Conservation (phyloP, 2,329 filamentous ascomycete species). For the Aspergillus sp. region DNA sequence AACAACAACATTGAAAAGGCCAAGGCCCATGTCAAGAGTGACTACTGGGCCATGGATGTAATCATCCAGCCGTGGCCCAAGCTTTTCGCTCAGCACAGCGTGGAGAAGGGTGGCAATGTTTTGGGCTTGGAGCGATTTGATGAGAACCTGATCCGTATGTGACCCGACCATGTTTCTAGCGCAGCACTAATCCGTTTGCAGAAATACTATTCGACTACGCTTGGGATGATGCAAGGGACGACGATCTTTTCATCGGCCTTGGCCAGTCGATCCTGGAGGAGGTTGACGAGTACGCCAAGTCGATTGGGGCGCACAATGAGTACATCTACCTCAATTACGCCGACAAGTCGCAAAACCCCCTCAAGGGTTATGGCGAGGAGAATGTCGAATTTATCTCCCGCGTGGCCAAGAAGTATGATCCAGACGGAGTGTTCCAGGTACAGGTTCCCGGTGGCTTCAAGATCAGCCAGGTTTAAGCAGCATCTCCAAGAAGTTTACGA, state of each 20-base stretch:
- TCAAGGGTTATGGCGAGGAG: conserved; percentile 43
- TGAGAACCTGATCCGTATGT: conserved; percentile 26
- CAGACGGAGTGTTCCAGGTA: conserved; percentile 29
- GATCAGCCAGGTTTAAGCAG: conserved; percentile 12
- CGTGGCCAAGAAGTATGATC: conserved; percentile 30
- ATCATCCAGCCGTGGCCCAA: conserved; percentile 47
- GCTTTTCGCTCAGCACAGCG: conserved; percentile 35
- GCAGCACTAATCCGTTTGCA: neutral
- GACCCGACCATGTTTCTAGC: neutral
- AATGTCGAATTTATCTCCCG: conserved; percentile 36
- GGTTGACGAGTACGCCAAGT: conserved; percentile 31
- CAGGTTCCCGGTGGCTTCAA: conserved; percentile 35
- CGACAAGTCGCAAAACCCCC: conserved; percentile 43
- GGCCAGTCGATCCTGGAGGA: conserved; percentile 31
- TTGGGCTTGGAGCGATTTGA: conserved; percentile 37
- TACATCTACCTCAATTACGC: conserved; percentile 53
- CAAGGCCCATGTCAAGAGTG: conserved; percentile 13
- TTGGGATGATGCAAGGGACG: conserved; percentile 38
- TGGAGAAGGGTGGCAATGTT: conserved; percentile 39
- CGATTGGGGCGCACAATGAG: conserved; percentile 32
- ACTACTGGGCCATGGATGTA: conserved; percentile 19
- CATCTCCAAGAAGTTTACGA: too few species aligned
- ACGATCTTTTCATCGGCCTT: conserved; percentile 30
- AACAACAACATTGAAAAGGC: conserved; percentile 21
- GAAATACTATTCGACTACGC: conserved; percentile 16